Percentiles rank a stretch among this genome's conserved stretches.
Conservation (phyloP, 257 asterid species). For the Solanum sejunctum region DNA sequence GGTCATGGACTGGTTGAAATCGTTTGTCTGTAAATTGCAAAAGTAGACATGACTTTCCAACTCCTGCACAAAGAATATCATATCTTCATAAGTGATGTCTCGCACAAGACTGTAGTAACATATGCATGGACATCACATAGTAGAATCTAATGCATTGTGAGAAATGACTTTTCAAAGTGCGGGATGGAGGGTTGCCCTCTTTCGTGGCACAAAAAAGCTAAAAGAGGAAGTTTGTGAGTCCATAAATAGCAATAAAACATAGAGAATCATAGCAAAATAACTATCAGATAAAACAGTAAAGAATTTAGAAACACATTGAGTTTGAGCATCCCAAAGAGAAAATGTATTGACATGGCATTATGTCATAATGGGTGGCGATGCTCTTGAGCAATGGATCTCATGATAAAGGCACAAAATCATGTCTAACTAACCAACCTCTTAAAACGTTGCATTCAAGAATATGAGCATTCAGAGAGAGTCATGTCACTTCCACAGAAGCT, state of each 20-base stretch:
- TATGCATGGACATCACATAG: not conserved
- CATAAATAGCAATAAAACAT: not conserved
- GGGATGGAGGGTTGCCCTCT: not conserved
- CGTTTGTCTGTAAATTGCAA: constrained; percentile 74
- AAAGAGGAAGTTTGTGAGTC: not conserved
- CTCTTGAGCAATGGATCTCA: not conserved
- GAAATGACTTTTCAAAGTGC: not conserved
- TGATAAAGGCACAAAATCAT: not conserved
- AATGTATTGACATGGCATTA: not conserved
- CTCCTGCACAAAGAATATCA: constrained; percentile 29
- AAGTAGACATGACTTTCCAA: constrained; percentile 78
- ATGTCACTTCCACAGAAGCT: not conserved
- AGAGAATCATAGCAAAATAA: not conserved
- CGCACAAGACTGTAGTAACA: not conserved
- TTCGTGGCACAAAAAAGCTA: not conserved
- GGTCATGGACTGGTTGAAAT: constrained; percentile 74
- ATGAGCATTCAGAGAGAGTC: not conserved
- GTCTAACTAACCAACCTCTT: not conserved
- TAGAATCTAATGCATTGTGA: not conserved
- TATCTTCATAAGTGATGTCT: not conserved
- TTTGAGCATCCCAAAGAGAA: not conserved
- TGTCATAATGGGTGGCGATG: not conserved
- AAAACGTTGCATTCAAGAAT: not conserved
- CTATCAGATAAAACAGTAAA: not conserved
- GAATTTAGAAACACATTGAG: not conserved